Evolutionary conservation across 345 rosid species (phyloP), one percentile per base, ranked within the genome.

Genomic region (Cochlearia excelsa): DNA sequence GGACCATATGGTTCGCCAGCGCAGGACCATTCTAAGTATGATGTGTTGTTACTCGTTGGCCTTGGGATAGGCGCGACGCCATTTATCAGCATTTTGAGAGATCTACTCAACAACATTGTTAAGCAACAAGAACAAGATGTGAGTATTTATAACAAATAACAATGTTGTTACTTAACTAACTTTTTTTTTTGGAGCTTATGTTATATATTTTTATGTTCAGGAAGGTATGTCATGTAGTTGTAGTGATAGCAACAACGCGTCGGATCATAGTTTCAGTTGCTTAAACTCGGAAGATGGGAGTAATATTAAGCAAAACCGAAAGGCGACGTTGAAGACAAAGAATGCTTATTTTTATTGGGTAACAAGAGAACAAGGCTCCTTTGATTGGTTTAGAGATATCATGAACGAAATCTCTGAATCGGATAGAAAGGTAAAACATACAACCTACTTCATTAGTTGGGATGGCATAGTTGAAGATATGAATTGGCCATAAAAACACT

Each of bases 61-160:
- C 87, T 85, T n/a, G 96, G 96, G 46, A 88, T 85, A n/a, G 96
- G 96, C 9, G 94, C 96, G 26, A 88, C 96, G 26, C 94, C 96
- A 47, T 85, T 84, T 54, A 65, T 88, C n/a, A 88, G 96, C 79
- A 78, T 88, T 65, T 77, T 88, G 31, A 84, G 75, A 69, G 96
- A 84, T 72, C 67, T 88, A 39, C 62, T 82, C 1, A 79, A 77
- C 54, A 82, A 57, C 78, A 74, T 82, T 2, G 10, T 72, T 55
- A 67, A 55, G 49, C 63, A 60, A 51, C 68, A 67, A 0, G 77
- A 82, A 54, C 83, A 77, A 56, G 84, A 82, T 1, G 96, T 88
- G 77, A 81, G 93, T 77, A 66, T 31, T 44, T 3, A 37, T 3
- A 4, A 4, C 1, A 37, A 5, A 33, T 5, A 33, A 33, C 35